Percentiles rank a stretch among this genome's conserved stretches.
phyloP scores from a whole-genome alignment of 345 rosid species.

The Gossypium mustelinum region DNA sequence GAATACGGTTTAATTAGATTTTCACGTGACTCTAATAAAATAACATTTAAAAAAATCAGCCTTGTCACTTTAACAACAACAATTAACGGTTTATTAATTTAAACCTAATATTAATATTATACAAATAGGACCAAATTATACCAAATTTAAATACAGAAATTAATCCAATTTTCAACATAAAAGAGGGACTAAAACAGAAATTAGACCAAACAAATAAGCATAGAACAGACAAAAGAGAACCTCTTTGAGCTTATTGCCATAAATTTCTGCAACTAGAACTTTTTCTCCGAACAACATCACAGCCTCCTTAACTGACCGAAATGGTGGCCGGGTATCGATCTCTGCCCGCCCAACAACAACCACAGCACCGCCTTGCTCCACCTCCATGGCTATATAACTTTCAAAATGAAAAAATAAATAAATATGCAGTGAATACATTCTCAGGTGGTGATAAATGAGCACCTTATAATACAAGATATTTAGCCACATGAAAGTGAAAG shows the following conservation, averaged over 20 bases:
- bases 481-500: background rate
- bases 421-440: background rate
- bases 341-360: constrained; percentile 41
- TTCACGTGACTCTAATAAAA: too few relatives aligned
- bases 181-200: too few relatives aligned
- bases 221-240: constrained; percentile 14
- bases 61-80: too few relatives aligned
- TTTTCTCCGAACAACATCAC: constrained; percentile 66
- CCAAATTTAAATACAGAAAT: too few relatives aligned
- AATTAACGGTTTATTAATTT: too few relatives aligned
- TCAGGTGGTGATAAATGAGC: background rate
- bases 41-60: too few relatives aligned
- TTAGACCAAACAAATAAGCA: too few relatives aligned
- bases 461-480: background rate
- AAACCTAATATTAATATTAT: too few relatives aligned
- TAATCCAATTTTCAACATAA: too few relatives aligned
- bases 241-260: constrained; percentile 46
- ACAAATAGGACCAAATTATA: too few relatives aligned
- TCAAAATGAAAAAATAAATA: too few relatives aligned
- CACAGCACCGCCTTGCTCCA: constrained; percentile 12
- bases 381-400: background rate
- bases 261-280: constrained; percentile 55
- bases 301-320: constrained; percentile 75
- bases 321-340: constrained; percentile 66
- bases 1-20: too few relatives aligned